Percentiles rank a stretch among this genome's conserved stretches.
Evolutionary conservation across 176 grass and related monocot genomes (phyloP).

Genomic region (Aegilops sharonensis): DNA sequence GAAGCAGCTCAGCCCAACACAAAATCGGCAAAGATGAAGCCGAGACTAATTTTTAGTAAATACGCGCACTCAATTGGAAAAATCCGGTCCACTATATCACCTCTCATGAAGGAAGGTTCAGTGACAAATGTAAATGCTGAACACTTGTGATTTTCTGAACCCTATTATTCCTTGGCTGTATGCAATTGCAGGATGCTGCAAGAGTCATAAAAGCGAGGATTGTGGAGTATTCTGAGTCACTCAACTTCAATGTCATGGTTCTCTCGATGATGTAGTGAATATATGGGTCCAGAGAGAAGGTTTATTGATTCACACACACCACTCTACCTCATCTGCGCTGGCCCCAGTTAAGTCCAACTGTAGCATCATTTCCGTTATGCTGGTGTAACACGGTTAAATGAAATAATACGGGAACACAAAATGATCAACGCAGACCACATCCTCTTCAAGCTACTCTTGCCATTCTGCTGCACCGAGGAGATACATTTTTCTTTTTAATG

Average conservation of each 20-base stretch:
- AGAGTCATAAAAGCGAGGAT: conserved; percentile 63
- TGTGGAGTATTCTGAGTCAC: conserved; percentile 46
- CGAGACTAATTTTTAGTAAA: not conserved
- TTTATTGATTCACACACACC: not conserved
- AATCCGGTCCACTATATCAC: not conserved
- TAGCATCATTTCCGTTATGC: not conserved
- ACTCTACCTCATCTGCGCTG: not conserved
- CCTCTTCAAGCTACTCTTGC: not conserved
- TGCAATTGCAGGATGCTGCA: conserved; percentile 49
- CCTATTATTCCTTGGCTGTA: not conserved
- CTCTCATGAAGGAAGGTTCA: not conserved
- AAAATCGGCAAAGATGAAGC: not conserved
- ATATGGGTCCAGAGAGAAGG: not conserved
- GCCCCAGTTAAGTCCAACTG: not conserved
- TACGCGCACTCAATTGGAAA: not conserved
- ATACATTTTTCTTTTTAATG: no score
- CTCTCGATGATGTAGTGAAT: conserved; percentile 42
- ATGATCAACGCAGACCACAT: not conserved
- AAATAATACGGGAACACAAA: not conserved
- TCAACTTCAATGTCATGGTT: conserved; percentile 90
- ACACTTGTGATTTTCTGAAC: not conserved
- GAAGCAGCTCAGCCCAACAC: not conserved
- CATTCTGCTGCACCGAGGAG: no score
- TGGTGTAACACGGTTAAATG: not conserved
- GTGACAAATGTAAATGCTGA: not conserved